These are phyloP conservation scores for Angomonas deanei DNA, from an alignment of 208 protist genomes.

Conservation along the genomic window DNA sequence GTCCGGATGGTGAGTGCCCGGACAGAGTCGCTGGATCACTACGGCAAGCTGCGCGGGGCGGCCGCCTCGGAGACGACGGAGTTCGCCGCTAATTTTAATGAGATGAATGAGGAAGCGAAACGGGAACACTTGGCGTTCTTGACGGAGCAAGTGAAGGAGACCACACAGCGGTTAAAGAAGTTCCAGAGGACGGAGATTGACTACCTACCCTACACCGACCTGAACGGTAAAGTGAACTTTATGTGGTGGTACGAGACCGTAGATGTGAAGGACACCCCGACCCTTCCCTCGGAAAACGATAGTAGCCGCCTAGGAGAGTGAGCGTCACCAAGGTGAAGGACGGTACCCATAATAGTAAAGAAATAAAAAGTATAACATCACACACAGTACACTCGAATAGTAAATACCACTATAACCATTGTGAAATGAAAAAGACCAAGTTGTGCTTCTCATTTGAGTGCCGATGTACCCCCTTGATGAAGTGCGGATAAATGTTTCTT, in stretches of 20 bases:
- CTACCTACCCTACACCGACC: constrained; percentile 89
- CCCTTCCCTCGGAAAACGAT: constrained; percentile 29
- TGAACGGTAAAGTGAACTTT: constrained; percentile 91
- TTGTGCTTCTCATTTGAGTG: too few relatives aligned
- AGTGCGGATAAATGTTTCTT: too few relatives aligned
- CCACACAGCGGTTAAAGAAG: constrained; percentile 57
- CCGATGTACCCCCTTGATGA: too few relatives aligned
- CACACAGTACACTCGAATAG: not conserved
- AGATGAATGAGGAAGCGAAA: constrained; percentile 68
- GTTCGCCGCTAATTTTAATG: constrained; percentile 48
- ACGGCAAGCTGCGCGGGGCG: constrained; percentile 44
- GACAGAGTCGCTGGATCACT: constrained; percentile 29
- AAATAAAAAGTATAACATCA: not conserved
- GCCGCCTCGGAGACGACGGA: constrained; percentile 58
- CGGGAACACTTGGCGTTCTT: constrained; percentile 56
- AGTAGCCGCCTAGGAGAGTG: constrained; percentile 19
- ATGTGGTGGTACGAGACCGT: constrained; percentile 92
- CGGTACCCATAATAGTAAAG: not conserved
- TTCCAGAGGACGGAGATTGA: constrained; percentile 86
- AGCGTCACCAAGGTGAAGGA: not conserved
- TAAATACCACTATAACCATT: too few relatives aligned
- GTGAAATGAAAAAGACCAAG: too few relatives aligned
- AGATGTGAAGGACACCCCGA: constrained; percentile 22
- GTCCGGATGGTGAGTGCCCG: constrained; percentile 45
- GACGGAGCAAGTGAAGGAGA: constrained; percentile 56